Evolutionary conservation across 495 filamentous ascomycete genomes (phyloP), one percentile per base, ranked within the genome.

Genomic region (Penicillium canescens): DNA sequence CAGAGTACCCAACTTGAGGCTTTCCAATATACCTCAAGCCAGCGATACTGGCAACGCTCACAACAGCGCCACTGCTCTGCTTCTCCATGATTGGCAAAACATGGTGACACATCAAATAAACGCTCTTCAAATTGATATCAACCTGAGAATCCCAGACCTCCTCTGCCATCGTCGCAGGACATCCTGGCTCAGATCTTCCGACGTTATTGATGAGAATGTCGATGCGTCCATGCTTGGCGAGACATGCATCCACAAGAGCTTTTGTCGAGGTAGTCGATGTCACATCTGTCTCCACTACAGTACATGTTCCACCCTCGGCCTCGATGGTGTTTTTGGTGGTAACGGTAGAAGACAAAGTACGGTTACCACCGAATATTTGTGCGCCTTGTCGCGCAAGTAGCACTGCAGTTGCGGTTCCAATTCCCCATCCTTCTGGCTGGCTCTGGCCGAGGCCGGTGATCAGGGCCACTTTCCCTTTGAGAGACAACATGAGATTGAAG

Each of bases 171-270:
- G 67, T 64, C 7, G 73, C 78, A 2, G 80, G 78, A 43, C 73
- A 72, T 0, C 79, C 80, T 0, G 78, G 74, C 55, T 82, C 72
- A 14, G 64, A 73, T 16, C 61, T 54, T 6, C 79, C 81, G 0
- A 83, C 80, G 51, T 81, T 82, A 55, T 81, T 82, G 11, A 83
- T 65, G 4, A 84, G 69, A 35, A 84, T 79, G 52, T 84, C 80
- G 14, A 84, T 80, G 1, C 79, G 67, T 26, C 76, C 77, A 48
- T 82, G 65, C 34, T 70, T 75, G 6, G 45, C 57, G 55, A 81
- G 65, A 54, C 77, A 81, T 1, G 60, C 59, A 18, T 79, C 72
- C 0, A 82, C 71, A 0, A 83, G 63, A 8, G 57, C 61, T 48
- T 77, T 60, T 13, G 78, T 69, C 10, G 76, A 73, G 0, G 48